A percentile compares a stretch with the other conserved stretches of the same genome.
phyloP scores from a whole-genome alignment of 179 eudicot genomes.

The Spergularia azorica region DNA sequence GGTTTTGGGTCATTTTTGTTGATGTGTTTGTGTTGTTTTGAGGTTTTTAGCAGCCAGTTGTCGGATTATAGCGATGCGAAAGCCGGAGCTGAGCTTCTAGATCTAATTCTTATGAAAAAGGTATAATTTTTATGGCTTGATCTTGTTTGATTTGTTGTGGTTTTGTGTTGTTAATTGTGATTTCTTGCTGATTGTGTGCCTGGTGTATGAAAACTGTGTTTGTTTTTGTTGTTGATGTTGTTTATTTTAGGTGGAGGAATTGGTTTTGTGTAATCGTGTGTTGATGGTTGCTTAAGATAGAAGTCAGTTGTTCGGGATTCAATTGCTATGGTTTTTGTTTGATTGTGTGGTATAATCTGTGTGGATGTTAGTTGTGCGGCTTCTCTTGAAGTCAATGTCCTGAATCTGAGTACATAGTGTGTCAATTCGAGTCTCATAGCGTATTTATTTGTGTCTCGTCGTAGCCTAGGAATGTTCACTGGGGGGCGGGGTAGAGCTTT shows the following conservation, averaged over 20 bases:
- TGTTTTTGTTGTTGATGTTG: neutral
- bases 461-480: no score
- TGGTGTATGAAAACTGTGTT: neutral
- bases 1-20: neutral
- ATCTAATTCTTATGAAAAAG: slow-evolving; percentile 42
- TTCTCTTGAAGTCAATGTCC: no score
- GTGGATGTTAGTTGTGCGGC: no score
- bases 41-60: slow-evolving; percentile 26
- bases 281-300: slow-evolving; percentile 2
- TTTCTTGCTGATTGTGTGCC: neutral
- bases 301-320: neutral
- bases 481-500: no score
- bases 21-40: slow-evolving; percentile 8
- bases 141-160: neutral
- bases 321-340: no score
- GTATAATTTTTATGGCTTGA: slow-evolving; percentile 14
- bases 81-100: slow-evolving; percentile 53
- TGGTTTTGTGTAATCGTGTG: neutral
- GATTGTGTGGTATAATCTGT: no score
- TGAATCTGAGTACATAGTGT: no score
- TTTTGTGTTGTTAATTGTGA: neutral
- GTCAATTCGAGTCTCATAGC: no score
- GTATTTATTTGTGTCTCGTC: no score
- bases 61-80: slow-evolving; percentile 42
- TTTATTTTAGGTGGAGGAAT: neutral